phyloP scores from a whole-genome alignment of 441 rosid species.

The Melastoma candidum region DNA sequence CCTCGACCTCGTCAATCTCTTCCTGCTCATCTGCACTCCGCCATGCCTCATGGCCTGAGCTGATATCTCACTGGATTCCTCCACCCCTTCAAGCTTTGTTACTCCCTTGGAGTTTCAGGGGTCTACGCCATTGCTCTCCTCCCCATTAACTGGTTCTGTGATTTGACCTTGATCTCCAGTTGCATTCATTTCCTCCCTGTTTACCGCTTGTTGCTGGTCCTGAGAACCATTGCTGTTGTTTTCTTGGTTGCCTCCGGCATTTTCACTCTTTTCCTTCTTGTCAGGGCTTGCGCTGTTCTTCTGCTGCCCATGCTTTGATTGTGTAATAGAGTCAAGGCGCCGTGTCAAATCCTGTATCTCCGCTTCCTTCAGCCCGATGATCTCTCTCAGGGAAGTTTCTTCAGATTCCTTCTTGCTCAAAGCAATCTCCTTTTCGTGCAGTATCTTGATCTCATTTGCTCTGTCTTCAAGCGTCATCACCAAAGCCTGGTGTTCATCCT shows the following conservation, averaged over 20 bases:
- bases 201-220: constrained; percentile 1
- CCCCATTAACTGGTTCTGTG: constrained; percentile 2
- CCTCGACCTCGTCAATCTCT: constrained; percentile 30
- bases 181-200: neutral
- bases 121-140: constrained; percentile 13
- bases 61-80: constrained; percentile 1
- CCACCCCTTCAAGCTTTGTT: constrained; percentile 17
- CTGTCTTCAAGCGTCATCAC: constrained; percentile 40
- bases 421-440: constrained; percentile 16
- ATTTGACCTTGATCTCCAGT: neutral
- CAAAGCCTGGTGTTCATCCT: constrained; percentile 38
- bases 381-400: constrained; percentile 23
- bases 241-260: neutral
- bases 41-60: constrained; percentile 12
- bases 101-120: constrained; percentile 6
- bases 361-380: constrained; percentile 38
- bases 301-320: neutral
- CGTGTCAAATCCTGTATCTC: constrained; percentile 37
- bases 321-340: constrained; percentile 15
- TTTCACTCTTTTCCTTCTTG: neutral
- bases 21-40: constrained; percentile 7
- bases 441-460: constrained; percentile 29
- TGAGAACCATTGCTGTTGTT: constrained; percentile 2
- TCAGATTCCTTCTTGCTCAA: constrained; percentile 14
- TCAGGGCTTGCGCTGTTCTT: neutral